Evolutionary conservation across 345 rosid genomes (phyloP).

Genomic region (Populus ilicifolia): DNA sequence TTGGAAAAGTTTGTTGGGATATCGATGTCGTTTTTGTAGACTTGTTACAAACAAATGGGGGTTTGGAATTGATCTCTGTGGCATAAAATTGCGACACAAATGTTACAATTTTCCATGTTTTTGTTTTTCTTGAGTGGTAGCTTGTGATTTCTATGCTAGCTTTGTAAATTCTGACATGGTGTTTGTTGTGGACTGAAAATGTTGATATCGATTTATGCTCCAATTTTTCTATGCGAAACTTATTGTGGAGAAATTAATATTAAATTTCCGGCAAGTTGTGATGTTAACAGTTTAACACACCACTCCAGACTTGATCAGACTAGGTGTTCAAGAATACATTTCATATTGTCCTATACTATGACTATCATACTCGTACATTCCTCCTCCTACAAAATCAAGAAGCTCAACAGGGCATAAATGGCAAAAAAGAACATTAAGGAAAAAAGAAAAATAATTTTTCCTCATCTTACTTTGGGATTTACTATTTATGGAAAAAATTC

Average conservation of each 20-base stretch:
- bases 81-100: neutral
- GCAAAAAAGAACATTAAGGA: neutral
- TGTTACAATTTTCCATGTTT: neutral
- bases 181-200: neutral
- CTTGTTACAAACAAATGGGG: neutral
- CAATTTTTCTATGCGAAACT: neutral
- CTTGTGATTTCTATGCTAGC: neutral
- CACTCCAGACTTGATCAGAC: neutral
- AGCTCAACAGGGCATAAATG: neutral
- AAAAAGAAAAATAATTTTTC: neutral
- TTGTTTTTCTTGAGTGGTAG: neutral
- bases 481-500: conserved; percentile 35
- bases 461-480: conserved; percentile 43
- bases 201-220: neutral
- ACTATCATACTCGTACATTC: neutral
- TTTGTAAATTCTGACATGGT: neutral
- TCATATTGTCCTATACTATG: neutral
- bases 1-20: neutral
- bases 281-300: neutral
- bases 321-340: neutral
- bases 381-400: neutral
- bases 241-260: too few relatives aligned
- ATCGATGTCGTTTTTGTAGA: neutral
- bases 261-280: neutral
- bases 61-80: neutral